phyloP scores from a whole-genome alignment of 2,329 filamentous ascomycete genomes.

The Rhexocercosporidium sp. region DNA sequence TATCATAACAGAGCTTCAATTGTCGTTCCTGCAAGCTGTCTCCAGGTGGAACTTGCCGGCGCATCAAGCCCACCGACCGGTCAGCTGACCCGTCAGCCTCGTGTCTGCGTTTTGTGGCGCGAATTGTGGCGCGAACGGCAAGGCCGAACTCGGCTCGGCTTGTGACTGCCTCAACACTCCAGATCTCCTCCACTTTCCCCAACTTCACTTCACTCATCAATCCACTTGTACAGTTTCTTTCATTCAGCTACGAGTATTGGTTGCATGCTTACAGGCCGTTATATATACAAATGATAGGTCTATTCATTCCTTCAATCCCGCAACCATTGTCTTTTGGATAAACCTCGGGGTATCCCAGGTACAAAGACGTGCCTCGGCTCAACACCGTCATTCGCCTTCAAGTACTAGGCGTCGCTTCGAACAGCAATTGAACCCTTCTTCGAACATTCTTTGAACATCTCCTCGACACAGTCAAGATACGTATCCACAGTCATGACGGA shows the following conservation, averaged over 20 bases:
- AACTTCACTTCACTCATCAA: background rate
- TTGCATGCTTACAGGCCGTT: background rate
- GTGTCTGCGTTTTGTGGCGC: too few species aligned
- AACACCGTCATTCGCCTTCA: background rate
- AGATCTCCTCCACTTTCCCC: conserved; percentile 9
- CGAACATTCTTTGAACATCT: background rate
- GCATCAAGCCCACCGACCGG: background rate
- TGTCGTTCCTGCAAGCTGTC: conserved; percentile 21
- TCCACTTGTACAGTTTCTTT: background rate
- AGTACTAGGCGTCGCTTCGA: background rate
- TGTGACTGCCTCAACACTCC: conserved; percentile 1
- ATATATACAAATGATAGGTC: conserved; percentile 5
- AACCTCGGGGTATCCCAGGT: background rate
- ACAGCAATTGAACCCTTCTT: background rate
- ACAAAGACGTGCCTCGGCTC: conserved; percentile 17
- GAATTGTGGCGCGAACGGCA: background rate
- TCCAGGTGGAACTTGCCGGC: conserved; percentile 17
- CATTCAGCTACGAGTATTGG: background rate
- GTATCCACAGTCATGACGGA: conserved; percentile 60
- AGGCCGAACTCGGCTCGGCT: conserved; percentile 9
- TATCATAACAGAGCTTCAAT: conserved; percentile 15
- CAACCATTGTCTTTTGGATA: conserved; percentile 7
- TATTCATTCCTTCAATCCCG: conserved; percentile 9
- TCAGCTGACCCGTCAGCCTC: too few species aligned
- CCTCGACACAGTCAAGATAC: background rate